Evolutionary conservation across 108 stramenopile species (phyloP), one percentile per base, ranked within the genome.

Genomic region (Nitzschia inconspicua): DNA sequence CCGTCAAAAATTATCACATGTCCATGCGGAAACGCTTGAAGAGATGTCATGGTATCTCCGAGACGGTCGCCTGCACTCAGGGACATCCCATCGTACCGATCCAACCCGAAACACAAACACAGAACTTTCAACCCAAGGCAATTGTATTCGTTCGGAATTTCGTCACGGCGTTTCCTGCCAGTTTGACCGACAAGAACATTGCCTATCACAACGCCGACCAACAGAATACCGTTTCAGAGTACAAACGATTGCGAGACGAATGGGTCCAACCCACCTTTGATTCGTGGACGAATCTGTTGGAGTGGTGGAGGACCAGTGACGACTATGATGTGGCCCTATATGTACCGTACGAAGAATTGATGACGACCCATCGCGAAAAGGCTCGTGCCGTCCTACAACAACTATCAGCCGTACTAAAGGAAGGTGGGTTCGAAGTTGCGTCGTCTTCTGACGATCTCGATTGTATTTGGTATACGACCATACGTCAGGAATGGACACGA

Each of bases 141-240:
- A 57, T 72, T 58, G 39, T 72, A 4, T 47, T 41, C 0, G 50
- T 72, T 32, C 44, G 83, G 25, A 78, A 81, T 70, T 71, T 75
- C 41, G 37, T 69, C 27, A 80, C 79, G 6, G 79, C 68, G 8
- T 78, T 84, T 60, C 83, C 83, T 0, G 70, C 70, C n/a, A 50
- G 32, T 46, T 61, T 67, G 26, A 72, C 77, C 34, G 57, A 65
- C 42, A 84, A 84, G 56, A 51, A 74, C 8, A 76, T 79, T 35
- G 75, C 71, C 9, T 84, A 84, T 44, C 76, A 78, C 20, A 31
- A 32, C 9, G 63, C 23, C 2, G 68, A 63, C 26, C 75, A 73
- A 47, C 83, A 84, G 54, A 51, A 63, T 16, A 28, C 59, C 2
- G 63, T 56, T 19, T 49, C 65, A 16, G 46, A 71, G 40, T 84